A percentile compares a stretch with the other conserved stretches of the same genome.
phyloP scores from a whole-genome alignment of 495 filamentous ascomycete genomes.

The Penicillium maclennaniae region DNA sequence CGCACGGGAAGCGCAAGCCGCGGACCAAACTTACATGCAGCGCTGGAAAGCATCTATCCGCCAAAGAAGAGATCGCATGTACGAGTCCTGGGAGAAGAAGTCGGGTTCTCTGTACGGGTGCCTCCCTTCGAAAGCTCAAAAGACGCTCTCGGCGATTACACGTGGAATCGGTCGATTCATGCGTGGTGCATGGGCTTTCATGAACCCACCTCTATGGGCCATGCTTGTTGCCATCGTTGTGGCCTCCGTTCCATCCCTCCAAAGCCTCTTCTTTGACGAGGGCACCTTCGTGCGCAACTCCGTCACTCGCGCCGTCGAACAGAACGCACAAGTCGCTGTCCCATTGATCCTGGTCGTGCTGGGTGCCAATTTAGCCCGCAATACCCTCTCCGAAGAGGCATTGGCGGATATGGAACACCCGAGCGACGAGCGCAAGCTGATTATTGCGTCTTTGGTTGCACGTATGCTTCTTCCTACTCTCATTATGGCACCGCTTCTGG shows the following conservation, averaged over 20 bases:
- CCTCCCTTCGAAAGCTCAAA: constrained; percentile 60
- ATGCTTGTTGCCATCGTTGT: constrained; percentile 88
- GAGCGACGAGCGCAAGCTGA: constrained; percentile 69
- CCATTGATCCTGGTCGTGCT: constrained; percentile 95
- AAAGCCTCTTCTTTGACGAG: constrained; percentile 79
- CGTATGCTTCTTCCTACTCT: constrained; percentile 91
- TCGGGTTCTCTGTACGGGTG: constrained; percentile 30
- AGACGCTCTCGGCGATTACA: constrained; percentile 40
- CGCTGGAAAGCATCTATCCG: constrained; percentile 23
- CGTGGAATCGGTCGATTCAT: constrained; percentile 49
- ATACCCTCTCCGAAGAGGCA: constrained; percentile 59
- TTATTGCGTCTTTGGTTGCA: constrained; percentile 78
- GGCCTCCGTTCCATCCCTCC: constrained; percentile 81
- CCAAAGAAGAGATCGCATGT: constrained; percentile 13
- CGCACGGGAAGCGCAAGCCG: constrained; percentile 13
- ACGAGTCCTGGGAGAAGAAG: constrained; percentile 22
- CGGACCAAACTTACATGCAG: constrained; percentile 20
- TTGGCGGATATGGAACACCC: constrained; percentile 55
- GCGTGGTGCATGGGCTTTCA: constrained; percentile 77
- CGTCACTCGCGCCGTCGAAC: constrained; percentile 79
- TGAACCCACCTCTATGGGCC: constrained; percentile 98
- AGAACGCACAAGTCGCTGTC: constrained; percentile 87
- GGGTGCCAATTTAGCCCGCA: constrained; percentile 82
- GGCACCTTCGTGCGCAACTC: constrained; percentile 92
- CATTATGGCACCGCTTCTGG: constrained; percentile 90